Percentiles rank a stretch among this genome's conserved stretches.
Evolutionary conservation across 1,139 yeast species (phyloP).

Genomic region (Yarrowia galli): DNA sequence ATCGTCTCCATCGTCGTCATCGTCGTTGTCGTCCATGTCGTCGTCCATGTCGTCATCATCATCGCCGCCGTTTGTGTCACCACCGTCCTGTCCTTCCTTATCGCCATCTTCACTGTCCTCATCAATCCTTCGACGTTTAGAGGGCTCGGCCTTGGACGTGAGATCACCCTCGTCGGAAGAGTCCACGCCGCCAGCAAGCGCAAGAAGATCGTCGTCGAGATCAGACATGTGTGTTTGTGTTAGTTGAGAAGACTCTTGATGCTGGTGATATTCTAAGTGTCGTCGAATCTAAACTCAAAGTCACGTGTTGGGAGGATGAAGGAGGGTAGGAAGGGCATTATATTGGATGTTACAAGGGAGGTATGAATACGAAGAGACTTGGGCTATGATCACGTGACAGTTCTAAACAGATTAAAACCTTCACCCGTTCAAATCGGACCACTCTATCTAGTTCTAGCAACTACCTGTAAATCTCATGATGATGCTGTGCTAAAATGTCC

Average conservation of each 20-base stretch:
- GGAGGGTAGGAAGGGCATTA: not conserved
- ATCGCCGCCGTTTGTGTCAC: constrained; percentile 44
- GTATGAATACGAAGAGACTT: too few relatives aligned
- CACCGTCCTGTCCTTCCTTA: constrained; percentile 12
- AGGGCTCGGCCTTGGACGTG: constrained; percentile 44
- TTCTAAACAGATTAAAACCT: too few relatives aligned
- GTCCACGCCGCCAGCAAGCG: constrained; percentile 80
- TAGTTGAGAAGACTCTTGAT: not conserved
- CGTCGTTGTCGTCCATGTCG: constrained; percentile 49
- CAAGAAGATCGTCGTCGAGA: constrained; percentile 76
- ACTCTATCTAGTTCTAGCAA: too few relatives aligned
- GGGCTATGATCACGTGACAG: too few relatives aligned
- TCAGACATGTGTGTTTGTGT: constrained; percentile 36
- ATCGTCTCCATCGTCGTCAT: constrained; percentile 47
- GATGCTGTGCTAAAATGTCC: too few relatives aligned
- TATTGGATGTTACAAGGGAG: not conserved
- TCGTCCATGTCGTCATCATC: constrained; percentile 50
- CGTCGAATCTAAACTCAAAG: not conserved
- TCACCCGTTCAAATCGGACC: too few relatives aligned
- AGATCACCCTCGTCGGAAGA: constrained; percentile 44
- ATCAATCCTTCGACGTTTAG: constrained; percentile 35
- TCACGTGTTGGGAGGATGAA: constrained; percentile 16
- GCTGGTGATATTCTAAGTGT: not conserved
- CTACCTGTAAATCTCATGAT: too few relatives aligned
- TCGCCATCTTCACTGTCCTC: constrained; percentile 14